Evolutionary conservation across 1,139 yeast species (phyloP).

Genomic region (Chernovozyma aurita): DNA sequence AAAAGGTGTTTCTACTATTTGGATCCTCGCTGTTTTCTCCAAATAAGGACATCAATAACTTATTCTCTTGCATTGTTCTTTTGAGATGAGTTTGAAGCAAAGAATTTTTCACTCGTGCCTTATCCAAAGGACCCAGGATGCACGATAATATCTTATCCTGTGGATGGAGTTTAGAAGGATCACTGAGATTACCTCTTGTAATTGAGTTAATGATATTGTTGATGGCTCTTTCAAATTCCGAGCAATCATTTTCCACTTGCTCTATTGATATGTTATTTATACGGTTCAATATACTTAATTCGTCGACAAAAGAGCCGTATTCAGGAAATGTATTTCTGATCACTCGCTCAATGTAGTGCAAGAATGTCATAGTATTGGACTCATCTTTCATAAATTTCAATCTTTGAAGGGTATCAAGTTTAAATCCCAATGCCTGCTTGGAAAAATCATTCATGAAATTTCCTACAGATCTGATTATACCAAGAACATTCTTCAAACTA

Average conservation of each 20-base stretch:
- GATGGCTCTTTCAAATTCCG: slow-evolving; percentile 53
- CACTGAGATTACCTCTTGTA: slow-evolving; percentile 71
- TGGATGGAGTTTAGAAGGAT: slow-evolving; percentile 66
- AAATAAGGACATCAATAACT: slow-evolving; percentile 66
- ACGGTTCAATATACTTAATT: slow-evolving; percentile 56
- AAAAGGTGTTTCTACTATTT: slow-evolving; percentile 35
- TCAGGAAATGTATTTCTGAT: slow-evolving; percentile 78
- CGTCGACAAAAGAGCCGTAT: slow-evolving; percentile 71
- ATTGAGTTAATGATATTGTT: slow-evolving; percentile 53
- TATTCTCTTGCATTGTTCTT: slow-evolving; percentile 50
- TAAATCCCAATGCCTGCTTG: slow-evolving; percentile 82
- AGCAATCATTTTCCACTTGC: slow-evolving; percentile 68
- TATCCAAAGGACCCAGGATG: slow-evolving; percentile 46
- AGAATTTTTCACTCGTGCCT: slow-evolving; percentile 60
- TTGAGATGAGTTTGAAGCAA: slow-evolving; percentile 53
- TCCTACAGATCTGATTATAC: slow-evolving; percentile 79
- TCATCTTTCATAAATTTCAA: slow-evolving; percentile 83
- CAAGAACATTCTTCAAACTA: slow-evolving; percentile 63
- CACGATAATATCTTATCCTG: slow-evolving; percentile 58
- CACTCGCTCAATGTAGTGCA: slow-evolving; percentile 83
- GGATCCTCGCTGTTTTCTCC: slow-evolving; percentile 74
- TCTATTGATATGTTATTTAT: slow-evolving; percentile 73
- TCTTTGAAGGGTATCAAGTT: slow-evolving; percentile 74
- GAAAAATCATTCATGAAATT: slow-evolving; percentile 87
- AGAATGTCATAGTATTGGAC: slow-evolving; percentile 70